These are phyloP conservation scores for Chernovozyma aurita DNA, from an alignment of 1,139 yeast genomes.

Conservation along the genomic window DNA sequence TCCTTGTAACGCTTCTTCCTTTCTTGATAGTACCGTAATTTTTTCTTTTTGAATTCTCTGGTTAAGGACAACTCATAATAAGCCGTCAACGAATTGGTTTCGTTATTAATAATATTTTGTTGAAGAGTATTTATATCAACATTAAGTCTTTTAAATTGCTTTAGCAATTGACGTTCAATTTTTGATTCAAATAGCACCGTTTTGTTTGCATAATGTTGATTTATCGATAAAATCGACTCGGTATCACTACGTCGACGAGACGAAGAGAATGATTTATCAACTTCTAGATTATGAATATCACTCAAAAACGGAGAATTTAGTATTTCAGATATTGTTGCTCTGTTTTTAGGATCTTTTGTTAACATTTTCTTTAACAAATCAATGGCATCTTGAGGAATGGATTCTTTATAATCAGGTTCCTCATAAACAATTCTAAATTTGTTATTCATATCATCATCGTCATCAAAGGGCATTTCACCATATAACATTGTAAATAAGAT, in stretches of 20 bases:
- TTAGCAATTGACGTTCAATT: conserved; percentile 61
- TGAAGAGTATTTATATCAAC: conserved; percentile 64
- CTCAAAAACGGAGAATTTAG: conserved; percentile 60
- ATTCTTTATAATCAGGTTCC: conserved; percentile 54
- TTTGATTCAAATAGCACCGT: conserved; percentile 51
- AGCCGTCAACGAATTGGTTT: conserved; percentile 80
- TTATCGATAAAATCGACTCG: conserved; percentile 35
- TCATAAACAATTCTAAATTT: conserved; percentile 56
- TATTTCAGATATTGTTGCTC: conserved; percentile 62
- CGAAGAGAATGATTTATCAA: conserved; percentile 13
- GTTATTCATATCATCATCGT: conserved; percentile 67
- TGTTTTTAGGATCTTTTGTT: conserved; percentile 56
- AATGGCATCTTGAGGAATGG: conserved; percentile 45
- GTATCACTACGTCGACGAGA: conserved; percentile 7
- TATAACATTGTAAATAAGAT: conserved; percentile 85
- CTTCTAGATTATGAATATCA: conserved; percentile 25
- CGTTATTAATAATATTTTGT: conserved; percentile 53
- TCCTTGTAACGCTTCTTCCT: conserved; percentile 38
- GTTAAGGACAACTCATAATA: conserved; percentile 75
- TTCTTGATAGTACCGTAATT: conserved; percentile 26
- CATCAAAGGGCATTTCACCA: conserved; percentile 91
- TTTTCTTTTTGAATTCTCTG: conserved; percentile 45
- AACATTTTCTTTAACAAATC: conserved; percentile 52
- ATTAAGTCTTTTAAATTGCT: conserved; percentile 60
- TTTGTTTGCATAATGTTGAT: conserved; percentile 6